phyloP scores from a whole-genome alignment of 148 eudicot genomes.

The Silene uniflora region DNA sequence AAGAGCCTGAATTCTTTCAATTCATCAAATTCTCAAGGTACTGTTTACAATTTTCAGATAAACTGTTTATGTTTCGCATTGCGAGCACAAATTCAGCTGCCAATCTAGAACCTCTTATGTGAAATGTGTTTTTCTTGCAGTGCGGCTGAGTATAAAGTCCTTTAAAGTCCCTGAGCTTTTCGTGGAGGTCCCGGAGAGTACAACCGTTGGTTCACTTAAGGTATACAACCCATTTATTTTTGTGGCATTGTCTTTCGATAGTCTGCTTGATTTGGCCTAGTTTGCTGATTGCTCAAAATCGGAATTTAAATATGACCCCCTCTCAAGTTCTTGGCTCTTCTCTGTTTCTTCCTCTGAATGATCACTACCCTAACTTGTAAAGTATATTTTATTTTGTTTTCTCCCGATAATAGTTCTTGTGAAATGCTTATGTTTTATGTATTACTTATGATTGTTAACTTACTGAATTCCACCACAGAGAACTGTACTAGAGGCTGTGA shows the following conservation, averaged over 20 bases:
- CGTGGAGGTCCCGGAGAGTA: constrained; percentile 85
- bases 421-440: not conserved
- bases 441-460: constrained; percentile 2
- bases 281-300: not conserved
- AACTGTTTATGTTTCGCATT: not conserved
- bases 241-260: not conserved
- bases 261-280: not conserved
- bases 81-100: not conserved
- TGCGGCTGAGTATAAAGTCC: constrained; percentile 87
- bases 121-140: constrained; percentile 41
- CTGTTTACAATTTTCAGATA: not conserved
- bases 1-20: constrained; percentile 40
- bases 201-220: constrained; percentile 91
- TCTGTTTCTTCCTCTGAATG: not conserved
- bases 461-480: constrained; percentile 38
- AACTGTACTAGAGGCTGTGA: constrained; percentile 82
- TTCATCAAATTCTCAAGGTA: constrained; percentile 63
- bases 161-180: constrained; percentile 92
- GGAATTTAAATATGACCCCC: not conserved
- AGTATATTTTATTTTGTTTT: too few relatives aligned
- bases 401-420: too few relatives aligned
- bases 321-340: too few relatives aligned
- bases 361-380: not conserved
- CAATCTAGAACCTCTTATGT: constrained; percentile 22
- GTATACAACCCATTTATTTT: constrained; percentile 30